phyloP scores from a whole-genome alignment of 306 rosid species.

The Purshia tridentata region DNA sequence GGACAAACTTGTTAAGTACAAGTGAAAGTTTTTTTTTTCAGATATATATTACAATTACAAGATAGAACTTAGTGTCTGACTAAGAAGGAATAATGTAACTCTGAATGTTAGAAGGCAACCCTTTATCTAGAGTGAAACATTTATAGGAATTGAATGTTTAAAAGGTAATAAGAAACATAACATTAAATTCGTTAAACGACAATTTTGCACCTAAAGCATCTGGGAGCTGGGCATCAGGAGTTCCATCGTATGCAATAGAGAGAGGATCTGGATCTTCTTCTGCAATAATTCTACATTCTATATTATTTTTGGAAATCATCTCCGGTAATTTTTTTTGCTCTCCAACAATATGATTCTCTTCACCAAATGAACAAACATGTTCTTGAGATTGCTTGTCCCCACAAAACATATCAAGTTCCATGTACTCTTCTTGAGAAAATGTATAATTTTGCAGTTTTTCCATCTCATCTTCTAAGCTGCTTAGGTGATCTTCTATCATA shows the following conservation, averaged over 20 bases:
- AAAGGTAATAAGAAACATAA: slow-evolving; percentile 6
- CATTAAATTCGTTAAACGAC: slow-evolving; percentile 25
- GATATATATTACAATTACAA: slow-evolving; percentile 7
- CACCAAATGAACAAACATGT: slow-evolving; percentile 27
- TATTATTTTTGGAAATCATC: slow-evolving; percentile 38
- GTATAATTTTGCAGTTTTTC: slow-evolving; percentile 44
- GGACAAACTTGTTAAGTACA: not conserved
- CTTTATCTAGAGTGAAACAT: not conserved
- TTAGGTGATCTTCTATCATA: slow-evolving; percentile 26
- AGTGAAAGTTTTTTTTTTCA: not conserved
- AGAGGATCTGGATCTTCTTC: slow-evolving; percentile 15
- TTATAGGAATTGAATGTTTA: not conserved
- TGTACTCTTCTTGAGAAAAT: slow-evolving; percentile 27
- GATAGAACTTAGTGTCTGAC: slow-evolving; percentile 7
- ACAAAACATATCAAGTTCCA: slow-evolving; percentile 30
- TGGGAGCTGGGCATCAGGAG: slow-evolving; percentile 41
- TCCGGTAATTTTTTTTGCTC: slow-evolving; percentile 24
- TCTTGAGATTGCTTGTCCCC: slow-evolving; percentile 25
- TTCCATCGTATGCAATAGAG: slow-evolving; percentile 33
- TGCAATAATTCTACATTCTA: slow-evolving; percentile 15
- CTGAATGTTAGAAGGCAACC: not conserved
- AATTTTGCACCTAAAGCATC: slow-evolving; percentile 39
- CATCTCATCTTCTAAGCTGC: slow-evolving; percentile 30
- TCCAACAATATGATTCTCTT: slow-evolving; percentile 32
- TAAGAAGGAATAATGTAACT: not conserved